Conservation (phyloP, 768 basidiomycete genomes). For the Pisolithus microcarpus region DNA sequence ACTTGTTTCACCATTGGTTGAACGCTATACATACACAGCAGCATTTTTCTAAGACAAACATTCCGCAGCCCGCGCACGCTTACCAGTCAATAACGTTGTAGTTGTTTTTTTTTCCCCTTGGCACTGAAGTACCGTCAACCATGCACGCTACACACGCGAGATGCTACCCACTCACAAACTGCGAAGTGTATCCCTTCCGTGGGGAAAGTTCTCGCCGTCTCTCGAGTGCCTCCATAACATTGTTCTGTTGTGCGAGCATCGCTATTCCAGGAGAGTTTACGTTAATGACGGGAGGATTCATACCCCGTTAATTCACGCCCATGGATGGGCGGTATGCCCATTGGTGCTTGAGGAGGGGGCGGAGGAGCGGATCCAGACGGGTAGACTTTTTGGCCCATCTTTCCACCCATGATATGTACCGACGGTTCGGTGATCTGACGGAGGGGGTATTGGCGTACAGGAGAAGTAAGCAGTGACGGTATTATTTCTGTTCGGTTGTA, state of each 20-base stretch:
- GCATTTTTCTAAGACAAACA: no score
- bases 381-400: constrained; percentile 61
- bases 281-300: constrained; percentile 20
- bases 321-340: constrained; percentile 21
- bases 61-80: no score
- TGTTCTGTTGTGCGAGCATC: constrained; percentile 63
- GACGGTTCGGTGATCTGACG: constrained; percentile 65
- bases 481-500: constrained; percentile 42
- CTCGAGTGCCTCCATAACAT: constrained; percentile 65
- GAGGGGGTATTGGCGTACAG: constrained; percentile 65
- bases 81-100: no score
- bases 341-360: constrained; percentile 24
- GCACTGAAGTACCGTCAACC: no score
- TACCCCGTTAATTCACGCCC: constrained; percentile 21
- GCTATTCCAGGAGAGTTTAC: constrained; percentile 17
- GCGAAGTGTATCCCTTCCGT: no score
- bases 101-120: no score
- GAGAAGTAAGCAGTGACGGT: constrained; percentile 50
- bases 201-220: constrained; percentile 38
- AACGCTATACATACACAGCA: no score
- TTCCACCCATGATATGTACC: constrained; percentile 67
- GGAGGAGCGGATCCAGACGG: constrained; percentile 22
- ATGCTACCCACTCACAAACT: no score
- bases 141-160: no score
- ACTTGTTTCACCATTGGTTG: no score